Evolutionary conservation across 2,329 filamentous ascomycete species (phyloP), one percentile per base, ranked within the genome.

Genomic region (Penicillium sp.): DNA sequence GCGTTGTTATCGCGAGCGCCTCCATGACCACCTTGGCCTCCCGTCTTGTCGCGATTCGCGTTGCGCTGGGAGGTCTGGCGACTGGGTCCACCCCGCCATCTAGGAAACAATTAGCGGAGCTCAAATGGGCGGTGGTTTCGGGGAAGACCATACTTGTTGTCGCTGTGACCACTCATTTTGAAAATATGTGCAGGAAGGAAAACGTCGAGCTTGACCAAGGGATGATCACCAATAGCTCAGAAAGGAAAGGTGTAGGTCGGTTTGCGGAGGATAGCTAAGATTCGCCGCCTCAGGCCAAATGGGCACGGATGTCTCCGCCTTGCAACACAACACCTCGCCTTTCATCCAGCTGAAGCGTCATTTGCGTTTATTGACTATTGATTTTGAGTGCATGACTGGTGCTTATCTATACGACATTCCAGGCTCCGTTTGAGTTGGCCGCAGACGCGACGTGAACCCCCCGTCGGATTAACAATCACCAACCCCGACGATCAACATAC

Each of bases 1-100:
- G 66, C 58, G 55, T 62, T 67, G 32, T 67, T 71, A 49, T 68
- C 65, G 14, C 71, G 72, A 51, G 65, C 52, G 49, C 61, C 62
- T 27, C 68, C 67, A 34, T 73, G 70, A 52, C 65, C 67, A 49
- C 68, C 67, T 36, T 73, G 70, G 51, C 65, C 67, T 50, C 69
- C 61, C 22, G 52, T 46, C 44, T 60, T 59, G 22, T 64, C 59
- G 11, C 70, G 68, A 66, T 71, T 63, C 43, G 71, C 61, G 56
- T 74, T 70, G 59, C 73, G 67, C 57, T 74, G 73, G 43, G 67
- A 67, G 45, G 67, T 65, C 47, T 71, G 71, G 57, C 73, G 72
- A 62, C 70, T 71, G 40, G 68, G 73, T 54, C 72, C 72, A 60
- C 72, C 67, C 58, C 73, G 72, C 74, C 74, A 76, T 68, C 72